A percentile compares a stretch with the other conserved stretches of the same genome.
Evolutionary conservation across 306 rosid genomes (phyloP).

Genomic region (Mimosa pudica): DNA sequence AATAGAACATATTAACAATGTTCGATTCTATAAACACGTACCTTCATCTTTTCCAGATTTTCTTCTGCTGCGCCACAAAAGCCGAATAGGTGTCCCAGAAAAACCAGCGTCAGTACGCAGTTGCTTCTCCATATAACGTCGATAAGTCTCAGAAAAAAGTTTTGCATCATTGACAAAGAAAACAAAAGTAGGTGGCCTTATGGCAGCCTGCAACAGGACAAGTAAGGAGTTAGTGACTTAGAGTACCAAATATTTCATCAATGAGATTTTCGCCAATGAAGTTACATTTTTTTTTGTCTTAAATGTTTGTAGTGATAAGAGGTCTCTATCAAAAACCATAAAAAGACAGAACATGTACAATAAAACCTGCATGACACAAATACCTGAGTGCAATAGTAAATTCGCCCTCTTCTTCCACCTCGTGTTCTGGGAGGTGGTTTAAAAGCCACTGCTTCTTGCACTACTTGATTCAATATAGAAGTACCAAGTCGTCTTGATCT

Average conservation of each 20-base stretch:
- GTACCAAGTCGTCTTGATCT: slow-evolving; percentile 91
- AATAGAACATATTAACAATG: slow-evolving; percentile 1
- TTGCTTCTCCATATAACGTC: slow-evolving; percentile 91
- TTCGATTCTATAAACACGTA: slow-evolving; percentile 35
- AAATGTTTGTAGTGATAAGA: not conserved
- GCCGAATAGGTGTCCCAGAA: slow-evolving; percentile 86
- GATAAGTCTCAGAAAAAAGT: slow-evolving; percentile 86
- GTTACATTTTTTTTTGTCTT: not conserved
- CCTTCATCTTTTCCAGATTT: slow-evolving; percentile 74
- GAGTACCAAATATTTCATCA: slow-evolving; percentile 13
- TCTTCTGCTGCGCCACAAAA: slow-evolving; percentile 86
- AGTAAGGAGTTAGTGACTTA: slow-evolving; percentile 17
- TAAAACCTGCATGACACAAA: slow-evolving; percentile 17
- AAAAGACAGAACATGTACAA: slow-evolving; percentile 5
- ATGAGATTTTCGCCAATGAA: not conserved
- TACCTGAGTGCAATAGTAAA: slow-evolving; percentile 96
- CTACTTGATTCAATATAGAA: slow-evolving; percentile 83
- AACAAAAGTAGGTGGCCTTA: slow-evolving; percentile 94
- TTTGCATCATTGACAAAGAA: slow-evolving; percentile 94
- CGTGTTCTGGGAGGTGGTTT: slow-evolving; percentile 94
- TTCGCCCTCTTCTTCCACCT: slow-evolving; percentile 91
- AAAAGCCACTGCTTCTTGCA: slow-evolving; percentile 86
- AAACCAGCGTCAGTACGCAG: slow-evolving; percentile 87
- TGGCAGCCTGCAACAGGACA: slow-evolving; percentile 78
- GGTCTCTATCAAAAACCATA: slow-evolving; percentile 20